These are phyloP conservation scores for Solanum bukasovii DNA, from an alignment of 257 asterid genomes.

Conservation along the genomic window DNA sequence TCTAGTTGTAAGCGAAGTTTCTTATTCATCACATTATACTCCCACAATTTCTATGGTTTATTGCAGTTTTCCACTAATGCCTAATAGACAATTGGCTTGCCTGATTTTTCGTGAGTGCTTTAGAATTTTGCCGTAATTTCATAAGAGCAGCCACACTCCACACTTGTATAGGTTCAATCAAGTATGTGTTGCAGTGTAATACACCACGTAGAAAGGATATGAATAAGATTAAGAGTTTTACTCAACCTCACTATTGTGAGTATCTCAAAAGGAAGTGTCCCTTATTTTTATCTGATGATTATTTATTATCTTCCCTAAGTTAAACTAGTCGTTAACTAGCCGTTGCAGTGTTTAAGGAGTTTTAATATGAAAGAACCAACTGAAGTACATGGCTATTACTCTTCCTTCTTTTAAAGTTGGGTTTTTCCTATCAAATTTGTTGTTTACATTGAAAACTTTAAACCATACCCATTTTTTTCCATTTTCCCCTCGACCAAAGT, in stretches of 20 bases:
- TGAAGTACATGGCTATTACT: not conserved
- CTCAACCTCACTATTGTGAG: not conserved
- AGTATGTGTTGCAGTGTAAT: not conserved
- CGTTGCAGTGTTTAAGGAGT: not conserved
- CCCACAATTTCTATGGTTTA: not conserved
- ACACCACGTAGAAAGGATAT: not conserved
- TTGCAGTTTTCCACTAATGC: not conserved
- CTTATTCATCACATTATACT: not conserved
- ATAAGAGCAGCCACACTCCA: not conserved
- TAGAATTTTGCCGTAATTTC: not conserved
- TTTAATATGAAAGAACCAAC: not conserved
- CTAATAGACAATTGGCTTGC: not conserved
- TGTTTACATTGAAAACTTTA: not conserved
- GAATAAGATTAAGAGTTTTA: not conserved
- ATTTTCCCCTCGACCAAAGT: not conserved
- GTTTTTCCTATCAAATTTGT: not conserved
- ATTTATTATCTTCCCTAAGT: not conserved
- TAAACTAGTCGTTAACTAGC: not conserved
- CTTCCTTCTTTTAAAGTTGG: not conserved
- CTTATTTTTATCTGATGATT: not conserved
- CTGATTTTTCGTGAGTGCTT: not conserved
- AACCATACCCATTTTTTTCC: not conserved
- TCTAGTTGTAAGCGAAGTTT: not conserved
- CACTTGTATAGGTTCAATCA: not conserved
- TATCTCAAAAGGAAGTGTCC: not conserved